Conservation (phyloP, 192 early-diverging fungal species). For the Phycomyces blakesleeanus region DNA sequence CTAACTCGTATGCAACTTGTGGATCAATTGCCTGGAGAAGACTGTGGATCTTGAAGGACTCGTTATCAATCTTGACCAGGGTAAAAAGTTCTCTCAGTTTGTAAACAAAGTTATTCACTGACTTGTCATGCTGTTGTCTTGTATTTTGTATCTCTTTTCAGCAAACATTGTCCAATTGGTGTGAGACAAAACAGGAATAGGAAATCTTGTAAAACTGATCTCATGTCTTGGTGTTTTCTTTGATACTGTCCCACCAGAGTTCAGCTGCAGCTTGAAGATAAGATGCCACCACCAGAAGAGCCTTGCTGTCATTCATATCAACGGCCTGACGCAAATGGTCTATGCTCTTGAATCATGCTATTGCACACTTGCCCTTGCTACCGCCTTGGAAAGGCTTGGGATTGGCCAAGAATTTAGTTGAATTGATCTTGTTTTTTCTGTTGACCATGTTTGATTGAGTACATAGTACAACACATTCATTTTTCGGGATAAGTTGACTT, state of each 20-base stretch:
- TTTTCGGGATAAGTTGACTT: background rate
- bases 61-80: background rate
- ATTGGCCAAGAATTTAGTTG: background rate
- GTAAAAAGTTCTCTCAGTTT: background rate
- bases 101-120: background rate
- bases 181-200: background rate
- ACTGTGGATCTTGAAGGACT: background rate
- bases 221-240: background rate
- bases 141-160: background rate
- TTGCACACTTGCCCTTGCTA: background rate
- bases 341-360: background rate
- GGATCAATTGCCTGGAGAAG: slow-evolving; percentile 2
- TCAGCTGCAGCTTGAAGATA: background rate
- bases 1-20: slow-evolving; percentile 2
- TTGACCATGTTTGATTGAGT: background rate
- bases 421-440: background rate
- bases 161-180: slow-evolving; percentile 3
- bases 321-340: background rate
- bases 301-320: background rate
- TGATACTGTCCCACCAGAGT: background rate
- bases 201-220: background rate
- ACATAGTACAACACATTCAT: background rate
- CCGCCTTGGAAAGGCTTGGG: background rate
- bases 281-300: background rate
- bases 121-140: background rate